phyloP scores from a whole-genome alignment of 163 green algal species.

The Volvox carteri region DNA sequence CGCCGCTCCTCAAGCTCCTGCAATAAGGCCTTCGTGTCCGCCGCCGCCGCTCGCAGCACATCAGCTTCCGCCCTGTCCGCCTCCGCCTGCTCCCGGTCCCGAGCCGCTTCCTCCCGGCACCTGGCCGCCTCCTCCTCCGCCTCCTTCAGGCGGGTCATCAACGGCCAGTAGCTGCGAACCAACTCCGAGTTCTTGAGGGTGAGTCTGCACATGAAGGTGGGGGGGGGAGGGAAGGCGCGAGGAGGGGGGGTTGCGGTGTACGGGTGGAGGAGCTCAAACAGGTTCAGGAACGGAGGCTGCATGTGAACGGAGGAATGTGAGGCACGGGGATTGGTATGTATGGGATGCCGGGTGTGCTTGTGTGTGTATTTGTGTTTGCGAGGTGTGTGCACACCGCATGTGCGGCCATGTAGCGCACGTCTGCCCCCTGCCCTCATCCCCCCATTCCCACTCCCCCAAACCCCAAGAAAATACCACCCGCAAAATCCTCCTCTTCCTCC shows the following conservation, averaged over 20 bases:
- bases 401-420: neutral
- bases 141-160: constrained; percentile 57
- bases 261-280: no score
- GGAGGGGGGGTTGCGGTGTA: neutral
- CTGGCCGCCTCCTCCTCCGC: constrained; percentile 34
- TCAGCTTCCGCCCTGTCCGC: constrained; percentile 1
- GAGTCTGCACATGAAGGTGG: constrained; percentile 46
- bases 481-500: neutral
- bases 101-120: neutral
- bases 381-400: neutral
- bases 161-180: constrained; percentile 63
- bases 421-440: neutral
- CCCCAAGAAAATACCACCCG: no score
- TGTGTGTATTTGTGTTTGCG: neutral
- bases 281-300: neutral
- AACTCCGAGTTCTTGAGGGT: constrained; percentile 56
- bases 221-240: neutral
- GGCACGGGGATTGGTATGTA: neutral
- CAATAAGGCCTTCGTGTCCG: neutral
- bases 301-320: neutral
- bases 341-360: neutral
- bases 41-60: neutral
- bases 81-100: constrained; percentile 10
- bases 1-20: constrained; percentile 17
- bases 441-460: neutral